phyloP scores from a whole-genome alignment of 352 stramenopile genomes.

The Phytophthora palmivora region DNA sequence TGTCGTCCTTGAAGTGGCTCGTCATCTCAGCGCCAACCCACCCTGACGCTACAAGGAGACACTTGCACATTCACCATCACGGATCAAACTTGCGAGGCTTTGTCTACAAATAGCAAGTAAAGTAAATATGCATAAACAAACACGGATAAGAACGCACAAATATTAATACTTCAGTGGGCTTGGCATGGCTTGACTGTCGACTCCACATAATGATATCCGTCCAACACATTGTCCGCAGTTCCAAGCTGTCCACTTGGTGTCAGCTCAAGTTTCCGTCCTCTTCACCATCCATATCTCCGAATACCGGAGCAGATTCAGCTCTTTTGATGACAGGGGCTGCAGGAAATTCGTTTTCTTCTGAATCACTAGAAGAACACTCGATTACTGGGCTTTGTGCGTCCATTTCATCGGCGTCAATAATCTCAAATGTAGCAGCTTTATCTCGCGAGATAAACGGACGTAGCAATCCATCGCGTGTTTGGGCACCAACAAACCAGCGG shows the following conservation, averaged over 20 bases:
- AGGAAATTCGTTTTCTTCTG: slow-evolving; percentile 7
- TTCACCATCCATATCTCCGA: slow-evolving; percentile 15
- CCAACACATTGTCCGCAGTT: slow-evolving; percentile 8
- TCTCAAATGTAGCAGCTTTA: slow-evolving; percentile 60
- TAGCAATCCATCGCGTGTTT: slow-evolving; percentile 69
- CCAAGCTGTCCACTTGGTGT: slow-evolving; percentile 13
- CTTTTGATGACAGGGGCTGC: slow-evolving; percentile 10
- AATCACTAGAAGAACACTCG: slow-evolving; percentile 26
- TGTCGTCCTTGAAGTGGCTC: slow-evolving; percentile 14
- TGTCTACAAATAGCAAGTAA: slow-evolving; percentile 28
- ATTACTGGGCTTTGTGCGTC: slow-evolving; percentile 50
- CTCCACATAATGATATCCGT: slow-evolving; percentile 17
- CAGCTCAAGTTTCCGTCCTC: slow-evolving; percentile 17
- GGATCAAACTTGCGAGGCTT: neutral
- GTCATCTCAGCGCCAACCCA: slow-evolving; percentile 4
- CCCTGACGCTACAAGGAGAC: neutral
- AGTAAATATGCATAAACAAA: slow-evolving; percentile 1
- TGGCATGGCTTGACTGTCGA: slow-evolving; percentile 8
- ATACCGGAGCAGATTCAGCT: slow-evolving; percentile 29
- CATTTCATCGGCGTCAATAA: slow-evolving; percentile 65
- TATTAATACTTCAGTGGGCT: slow-evolving; percentile 30
- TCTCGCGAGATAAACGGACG: slow-evolving; percentile 69
- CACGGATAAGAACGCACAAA: slow-evolving; percentile 16
- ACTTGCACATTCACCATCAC: slow-evolving; percentile 7
- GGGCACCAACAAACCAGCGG: slow-evolving; percentile 73